Conservation (phyloP, 805 yeast species). For the Yarrowia sp. region DNA sequence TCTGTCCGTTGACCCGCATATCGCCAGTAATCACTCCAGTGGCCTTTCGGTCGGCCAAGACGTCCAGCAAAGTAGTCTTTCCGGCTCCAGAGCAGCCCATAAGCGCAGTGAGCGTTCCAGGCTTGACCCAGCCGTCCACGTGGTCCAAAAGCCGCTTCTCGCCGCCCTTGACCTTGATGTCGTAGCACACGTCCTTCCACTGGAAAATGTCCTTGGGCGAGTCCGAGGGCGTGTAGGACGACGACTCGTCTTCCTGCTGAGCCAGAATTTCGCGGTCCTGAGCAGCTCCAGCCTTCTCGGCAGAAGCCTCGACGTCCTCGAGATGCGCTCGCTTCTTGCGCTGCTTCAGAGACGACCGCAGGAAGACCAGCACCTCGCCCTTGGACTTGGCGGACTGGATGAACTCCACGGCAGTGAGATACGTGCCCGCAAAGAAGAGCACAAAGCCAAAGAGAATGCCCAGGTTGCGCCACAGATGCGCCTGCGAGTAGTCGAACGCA, state of each 20-base stretch:
- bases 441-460: conserved; percentile 61
- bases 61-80: conserved; percentile 72
- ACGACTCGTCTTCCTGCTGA: not conserved
- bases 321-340: conserved; percentile 3
- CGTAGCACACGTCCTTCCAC: conserved; percentile 49
- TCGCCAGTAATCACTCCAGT: conserved; percentile 71
- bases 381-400: conserved; percentile 39
- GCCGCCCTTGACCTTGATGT: conserved; percentile 12
- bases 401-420: conserved; percentile 53
- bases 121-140: conserved; percentile 81
- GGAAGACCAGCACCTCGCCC: conserved; percentile 66
- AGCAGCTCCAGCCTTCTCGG: not conserved
- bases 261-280: not conserved
- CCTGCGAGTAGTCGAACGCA: conserved; percentile 46
- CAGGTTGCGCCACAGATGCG: conserved; percentile 61
- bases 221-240: not conserved
- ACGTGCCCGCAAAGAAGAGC: conserved; percentile 53
- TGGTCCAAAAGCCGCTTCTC: conserved; percentile 51
- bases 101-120: conserved; percentile 75
- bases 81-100: conserved; percentile 84
- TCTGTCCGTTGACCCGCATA: conserved; percentile 61
- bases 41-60: conserved; percentile 68
- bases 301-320: not conserved
- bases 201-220: conserved; percentile 48
- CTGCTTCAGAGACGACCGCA: conserved; percentile 26